Evolutionary conservation across 2,329 filamentous ascomycete species (phyloP).

Genomic region (Rhynchosporium secalis): DNA sequence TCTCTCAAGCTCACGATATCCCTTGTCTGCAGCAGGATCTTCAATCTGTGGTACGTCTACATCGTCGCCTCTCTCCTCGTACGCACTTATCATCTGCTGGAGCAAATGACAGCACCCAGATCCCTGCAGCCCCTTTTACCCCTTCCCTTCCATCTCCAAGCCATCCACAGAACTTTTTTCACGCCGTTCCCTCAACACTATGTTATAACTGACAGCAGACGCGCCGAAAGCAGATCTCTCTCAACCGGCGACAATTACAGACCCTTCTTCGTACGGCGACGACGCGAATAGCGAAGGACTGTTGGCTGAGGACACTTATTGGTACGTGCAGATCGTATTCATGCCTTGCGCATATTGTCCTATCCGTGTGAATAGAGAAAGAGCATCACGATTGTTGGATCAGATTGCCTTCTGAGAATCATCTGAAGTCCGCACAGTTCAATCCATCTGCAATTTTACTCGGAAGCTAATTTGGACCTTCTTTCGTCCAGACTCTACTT

Average conservation of each 20-base stretch:
- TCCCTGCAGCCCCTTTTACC: constrained; percentile 38
- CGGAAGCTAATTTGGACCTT: constrained; percentile 31
- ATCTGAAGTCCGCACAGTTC: constrained; percentile 14
- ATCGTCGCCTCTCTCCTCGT: constrained; percentile 6
- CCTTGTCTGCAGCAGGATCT: constrained; percentile 18
- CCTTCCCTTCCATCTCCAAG: constrained; percentile 25
- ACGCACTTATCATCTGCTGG: constrained; percentile 22
- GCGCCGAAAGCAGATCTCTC: constrained; percentile 28
- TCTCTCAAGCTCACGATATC: constrained; percentile 8
- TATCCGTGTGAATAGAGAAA: constrained; percentile 25
- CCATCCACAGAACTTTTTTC: constrained; percentile 25
- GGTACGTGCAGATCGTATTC: constrained; percentile 35
- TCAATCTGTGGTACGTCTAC: constrained; percentile 20
- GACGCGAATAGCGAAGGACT: constrained; percentile 17
- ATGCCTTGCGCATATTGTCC: constrained; percentile 29
- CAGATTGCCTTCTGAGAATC: neutral
- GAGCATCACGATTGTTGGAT: neutral
- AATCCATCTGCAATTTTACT: constrained; percentile 17
- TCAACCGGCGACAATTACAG: constrained; percentile 14
- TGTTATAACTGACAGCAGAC: constrained; percentile 27
- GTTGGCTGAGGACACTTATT: constrained; percentile 24
- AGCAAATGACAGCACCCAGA: constrained; percentile 35
- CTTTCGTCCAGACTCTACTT: constrained; percentile 25
- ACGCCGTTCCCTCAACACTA: constrained; percentile 25
- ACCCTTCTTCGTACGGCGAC: constrained; percentile 24